These are phyloP conservation scores for Iberis pinnata DNA, from an alignment of 345 rosid genomes.

Conservation along the genomic window DNA sequence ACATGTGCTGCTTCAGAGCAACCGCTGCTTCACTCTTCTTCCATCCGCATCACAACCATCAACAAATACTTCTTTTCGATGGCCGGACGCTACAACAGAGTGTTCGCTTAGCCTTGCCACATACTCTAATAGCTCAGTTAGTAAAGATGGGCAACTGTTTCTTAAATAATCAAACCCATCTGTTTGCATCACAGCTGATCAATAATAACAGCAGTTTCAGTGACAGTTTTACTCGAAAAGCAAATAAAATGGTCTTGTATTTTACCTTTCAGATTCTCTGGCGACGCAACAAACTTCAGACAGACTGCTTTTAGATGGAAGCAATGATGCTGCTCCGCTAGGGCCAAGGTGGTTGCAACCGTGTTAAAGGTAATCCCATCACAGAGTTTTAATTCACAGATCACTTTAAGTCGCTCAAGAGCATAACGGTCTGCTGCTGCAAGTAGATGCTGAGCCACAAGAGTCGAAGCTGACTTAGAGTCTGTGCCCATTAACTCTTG, in stretches of 20 bases:
- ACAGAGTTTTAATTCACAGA: constrained; percentile 63
- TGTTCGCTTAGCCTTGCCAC: constrained; percentile 54
- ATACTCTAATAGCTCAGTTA: constrained; percentile 49
- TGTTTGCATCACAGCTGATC: constrained; percentile 69
- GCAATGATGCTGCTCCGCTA: constrained; percentile 84
- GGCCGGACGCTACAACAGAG: constrained; percentile 38
- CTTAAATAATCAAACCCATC: constrained; percentile 61
- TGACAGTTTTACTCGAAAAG: no score
- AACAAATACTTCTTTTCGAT: constrained; percentile 33
- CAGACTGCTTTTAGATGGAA: constrained; percentile 59
- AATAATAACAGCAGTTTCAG: background rate
- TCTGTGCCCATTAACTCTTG: constrained; percentile 53
- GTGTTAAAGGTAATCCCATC: constrained; percentile 64
- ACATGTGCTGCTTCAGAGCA: no score
- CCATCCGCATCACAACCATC: constrained; percentile 55
- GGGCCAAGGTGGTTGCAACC: constrained; percentile 71
- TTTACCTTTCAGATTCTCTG: constrained; percentile 61
- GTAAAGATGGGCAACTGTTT: constrained; percentile 50
- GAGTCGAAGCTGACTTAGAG: constrained; percentile 52
- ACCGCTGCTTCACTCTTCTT: constrained; percentile 67
- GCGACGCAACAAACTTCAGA: constrained; percentile 55
- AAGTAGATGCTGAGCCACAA: constrained; percentile 73
- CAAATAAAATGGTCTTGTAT: background rate
- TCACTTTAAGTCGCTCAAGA: constrained; percentile 56
- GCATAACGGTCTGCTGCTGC: constrained; percentile 78